These are phyloP conservation scores for Mortierella sp. DNA, from an alignment of 371 early-diverging fungal genomes.

Conservation along the genomic window DNA sequence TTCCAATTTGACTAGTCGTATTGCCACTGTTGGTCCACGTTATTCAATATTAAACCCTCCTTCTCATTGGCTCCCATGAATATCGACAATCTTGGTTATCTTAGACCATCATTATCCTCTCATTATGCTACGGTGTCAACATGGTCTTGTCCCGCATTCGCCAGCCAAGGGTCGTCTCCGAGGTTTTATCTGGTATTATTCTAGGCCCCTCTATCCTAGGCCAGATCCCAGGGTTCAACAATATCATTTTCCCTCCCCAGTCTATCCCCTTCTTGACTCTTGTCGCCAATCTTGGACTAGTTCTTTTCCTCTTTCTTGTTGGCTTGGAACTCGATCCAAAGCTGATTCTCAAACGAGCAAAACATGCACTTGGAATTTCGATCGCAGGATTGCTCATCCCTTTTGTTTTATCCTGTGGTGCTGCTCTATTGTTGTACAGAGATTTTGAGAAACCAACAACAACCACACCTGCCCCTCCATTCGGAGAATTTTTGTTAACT, in stretches of 20 bases:
- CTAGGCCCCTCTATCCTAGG: slow-evolving; percentile 85
- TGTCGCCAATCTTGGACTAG: slow-evolving; percentile 87
- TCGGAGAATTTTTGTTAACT: slow-evolving; percentile 78
- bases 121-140: slow-evolving; percentile 30
- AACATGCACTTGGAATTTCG: slow-evolving; percentile 66
- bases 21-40: not conserved
- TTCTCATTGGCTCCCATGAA: not conserved
- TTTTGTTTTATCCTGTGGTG: slow-evolving; percentile 75
- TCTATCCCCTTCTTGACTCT: slow-evolving; percentile 78
- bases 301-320: slow-evolving; percentile 91
- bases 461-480: slow-evolving; percentile 15
- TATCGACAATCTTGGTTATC: not conserved
- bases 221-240: slow-evolving; percentile 71
- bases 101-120: slow-evolving; percentile 45
- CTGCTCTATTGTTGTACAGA: slow-evolving; percentile 73
- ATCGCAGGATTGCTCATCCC: slow-evolving; percentile 79
- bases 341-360: slow-evolving; percentile 62
- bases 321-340: slow-evolving; percentile 82
- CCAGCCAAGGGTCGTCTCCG: slow-evolving; percentile 84
- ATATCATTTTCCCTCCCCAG: slow-evolving; percentile 70
- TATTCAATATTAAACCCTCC: not conserved
- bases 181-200: slow-evolving; percentile 82
- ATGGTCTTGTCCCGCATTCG: slow-evolving; percentile 61
- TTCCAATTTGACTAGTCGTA: not conserved
- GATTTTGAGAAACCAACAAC: slow-evolving; percentile 54